Percentiles rank a stretch among this genome's conserved stretches.
Conservation (phyloP, 139 green algal species). For the Tetradesmus obliquus region DNA sequence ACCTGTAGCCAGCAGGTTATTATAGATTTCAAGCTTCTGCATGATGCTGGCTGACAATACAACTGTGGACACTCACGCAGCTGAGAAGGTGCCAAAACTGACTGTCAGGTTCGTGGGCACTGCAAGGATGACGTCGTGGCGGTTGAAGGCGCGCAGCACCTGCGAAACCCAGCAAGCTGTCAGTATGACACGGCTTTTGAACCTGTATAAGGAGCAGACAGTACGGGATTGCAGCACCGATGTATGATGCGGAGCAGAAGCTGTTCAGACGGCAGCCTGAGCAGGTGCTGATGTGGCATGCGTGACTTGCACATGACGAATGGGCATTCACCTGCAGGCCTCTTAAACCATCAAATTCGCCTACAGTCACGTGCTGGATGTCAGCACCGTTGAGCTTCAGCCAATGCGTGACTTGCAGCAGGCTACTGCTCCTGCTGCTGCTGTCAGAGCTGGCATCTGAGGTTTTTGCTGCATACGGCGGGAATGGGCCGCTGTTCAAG, state of each 20-base stretch:
- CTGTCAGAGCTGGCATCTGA: not conserved
- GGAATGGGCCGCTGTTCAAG: not conserved
- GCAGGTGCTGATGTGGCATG: not conserved
- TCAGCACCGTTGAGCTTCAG: not conserved
- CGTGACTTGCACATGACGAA: not conserved
- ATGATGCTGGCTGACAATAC: too few species aligned
- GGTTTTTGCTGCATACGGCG: not conserved
- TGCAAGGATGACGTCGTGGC: not conserved
- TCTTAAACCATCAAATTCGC: not conserved
- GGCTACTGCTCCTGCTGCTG: not conserved
- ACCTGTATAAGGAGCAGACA: too few species aligned
- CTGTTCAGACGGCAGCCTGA: not conserved
- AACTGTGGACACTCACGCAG: not conserved
- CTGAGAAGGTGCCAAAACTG: slow-evolving; percentile 23
- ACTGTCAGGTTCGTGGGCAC: not conserved
- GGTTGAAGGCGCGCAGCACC: not conserved
- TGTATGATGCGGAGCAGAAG: not conserved
- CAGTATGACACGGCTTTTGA: too few species aligned
- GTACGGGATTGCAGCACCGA: too few species aligned
- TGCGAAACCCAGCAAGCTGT: not conserved
- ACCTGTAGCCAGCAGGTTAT: too few species aligned
- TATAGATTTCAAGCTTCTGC: too few species aligned
- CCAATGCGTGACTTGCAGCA: not conserved
- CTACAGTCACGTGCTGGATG: not conserved
- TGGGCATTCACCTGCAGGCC: slow-evolving; percentile 19